Conservation (phyloP, 2,329 filamentous ascomycete species). For the Ceratocystis variospora region DNA sequence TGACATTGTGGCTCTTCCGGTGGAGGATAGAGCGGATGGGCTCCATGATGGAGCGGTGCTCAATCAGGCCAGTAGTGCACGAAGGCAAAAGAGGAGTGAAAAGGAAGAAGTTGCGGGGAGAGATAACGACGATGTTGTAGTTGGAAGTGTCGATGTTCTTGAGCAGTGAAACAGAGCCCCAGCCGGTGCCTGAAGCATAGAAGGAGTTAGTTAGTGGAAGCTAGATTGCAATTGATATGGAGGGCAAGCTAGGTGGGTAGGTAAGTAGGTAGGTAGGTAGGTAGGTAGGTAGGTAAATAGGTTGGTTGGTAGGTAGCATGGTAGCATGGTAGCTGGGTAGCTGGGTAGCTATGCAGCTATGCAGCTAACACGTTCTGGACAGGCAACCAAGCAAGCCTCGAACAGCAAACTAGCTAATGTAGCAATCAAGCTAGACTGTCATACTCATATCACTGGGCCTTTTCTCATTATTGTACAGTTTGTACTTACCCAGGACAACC, state of each 20-base stretch:
- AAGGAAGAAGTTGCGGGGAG: slow-evolving; percentile 97
- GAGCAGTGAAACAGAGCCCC: slow-evolving; percentile 86
- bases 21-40: slow-evolving; percentile 90
- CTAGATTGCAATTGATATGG: slow-evolving; percentile 21
- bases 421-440: too few relatives aligned
- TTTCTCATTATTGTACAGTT: background rate
- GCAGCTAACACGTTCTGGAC: too few relatives aligned
- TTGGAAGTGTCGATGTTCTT: slow-evolving; percentile 98
- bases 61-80: slow-evolving; percentile 92
- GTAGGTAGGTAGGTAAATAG: too few relatives aligned
- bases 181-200: slow-evolving; percentile 63
- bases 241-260: slow-evolving; percentile 1
- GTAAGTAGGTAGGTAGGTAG: too few relatives aligned
- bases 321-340: too few relatives aligned
- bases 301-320: too few relatives aligned
- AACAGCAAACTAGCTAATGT: too few relatives aligned
- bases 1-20: slow-evolving; percentile 84
- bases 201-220: background rate
- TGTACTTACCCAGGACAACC: slow-evolving; percentile 71
- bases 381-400: too few relatives aligned
- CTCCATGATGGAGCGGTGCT: slow-evolving; percentile 99
- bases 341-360: too few relatives aligned
- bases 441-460: background rate
- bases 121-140: slow-evolving; percentile 97
- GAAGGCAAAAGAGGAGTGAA: slow-evolving; percentile 96